These are phyloP conservation scores for Artemisia annua DNA, from an alignment of 129 eudicot genomes.

Conservation along the genomic window DNA sequence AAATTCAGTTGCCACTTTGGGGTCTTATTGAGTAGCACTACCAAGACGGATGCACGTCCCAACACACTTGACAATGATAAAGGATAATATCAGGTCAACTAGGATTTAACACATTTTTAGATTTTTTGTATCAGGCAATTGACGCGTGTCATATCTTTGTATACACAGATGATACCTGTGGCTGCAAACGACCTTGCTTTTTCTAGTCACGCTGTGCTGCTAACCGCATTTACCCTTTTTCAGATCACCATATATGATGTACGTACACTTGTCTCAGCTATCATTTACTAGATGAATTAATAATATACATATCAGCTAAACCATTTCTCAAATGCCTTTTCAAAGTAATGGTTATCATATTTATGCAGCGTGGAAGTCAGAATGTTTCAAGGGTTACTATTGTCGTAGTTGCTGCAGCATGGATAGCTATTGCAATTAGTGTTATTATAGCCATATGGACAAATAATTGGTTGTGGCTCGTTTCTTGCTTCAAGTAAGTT, in stretches of 20 bases:
- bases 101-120: too few relatives aligned
- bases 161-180: conserved; percentile 74
- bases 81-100: too few relatives aligned
- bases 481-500: conserved; percentile 68
- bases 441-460: conserved; percentile 49
- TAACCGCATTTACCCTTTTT: conserved; percentile 67
- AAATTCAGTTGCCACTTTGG: too few relatives aligned
- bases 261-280: conserved; percentile 15
- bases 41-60: too few relatives aligned
- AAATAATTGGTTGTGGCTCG: conserved; percentile 79
- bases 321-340: too few relatives aligned
- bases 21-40: too few relatives aligned
- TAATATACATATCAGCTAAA: too few relatives aligned
- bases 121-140: too few relatives aligned
- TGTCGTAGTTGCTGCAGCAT: conserved; percentile 47
- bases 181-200: conserved; percentile 88
- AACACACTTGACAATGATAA: too few relatives aligned
- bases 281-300: not conserved
- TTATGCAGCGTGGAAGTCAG: conserved; percentile 64
- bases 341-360: not conserved
- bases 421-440: conserved; percentile 58
- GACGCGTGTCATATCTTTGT: not conserved
- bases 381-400: conserved; percentile 52
- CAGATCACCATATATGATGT: conserved; percentile 75
- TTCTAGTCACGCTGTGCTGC: conserved; percentile 73